Evolutionary conservation across 2,329 filamentous ascomycete genomes (phyloP).

Genomic region (Cryphonectria naterciae): DNA sequence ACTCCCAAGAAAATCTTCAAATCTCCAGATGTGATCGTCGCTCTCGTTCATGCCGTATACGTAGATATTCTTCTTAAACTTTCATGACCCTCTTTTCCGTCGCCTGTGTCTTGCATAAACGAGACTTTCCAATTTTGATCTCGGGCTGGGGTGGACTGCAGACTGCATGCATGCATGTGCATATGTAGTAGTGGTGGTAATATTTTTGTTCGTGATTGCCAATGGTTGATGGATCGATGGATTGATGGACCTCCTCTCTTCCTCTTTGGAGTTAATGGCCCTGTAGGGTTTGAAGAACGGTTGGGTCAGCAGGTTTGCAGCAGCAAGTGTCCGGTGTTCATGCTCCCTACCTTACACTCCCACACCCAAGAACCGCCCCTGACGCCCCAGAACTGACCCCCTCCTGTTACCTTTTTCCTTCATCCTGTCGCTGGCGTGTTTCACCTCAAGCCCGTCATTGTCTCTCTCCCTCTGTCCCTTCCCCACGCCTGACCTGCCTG

Average conservation of each 20-base stretch:
- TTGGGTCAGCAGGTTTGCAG: slow-evolving; percentile 1
- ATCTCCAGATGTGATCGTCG: neutral
- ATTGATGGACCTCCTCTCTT: neutral
- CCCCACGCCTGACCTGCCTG: neutral
- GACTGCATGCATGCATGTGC: neutral
- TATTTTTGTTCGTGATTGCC: neutral
- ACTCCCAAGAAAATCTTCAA: neutral
- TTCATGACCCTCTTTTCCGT: neutral
- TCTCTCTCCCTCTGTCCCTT: neutral
- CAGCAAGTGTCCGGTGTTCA: neutral
- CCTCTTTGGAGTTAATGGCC: neutral
- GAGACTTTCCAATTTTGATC: slow-evolving; percentile 2
- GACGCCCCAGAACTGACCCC: neutral
- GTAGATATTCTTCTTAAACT: neutral
- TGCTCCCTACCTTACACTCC: neutral
- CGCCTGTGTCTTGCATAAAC: slow-evolving; percentile 5
- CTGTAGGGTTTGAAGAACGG: neutral
- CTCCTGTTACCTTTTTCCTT: neutral
- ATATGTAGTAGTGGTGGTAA: neutral
- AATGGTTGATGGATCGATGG: neutral
- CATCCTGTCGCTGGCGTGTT: neutral
- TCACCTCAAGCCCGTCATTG: slow-evolving; percentile 1
- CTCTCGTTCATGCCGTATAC: neutral
- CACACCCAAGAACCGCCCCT: neutral
- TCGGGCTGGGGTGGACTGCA: neutral